A percentile compares a stretch with the other conserved stretches of the same genome.
These are phyloP conservation scores for Citrus maxima DNA, from an alignment of 345 rosid genomes.

Conservation along the genomic window DNA sequence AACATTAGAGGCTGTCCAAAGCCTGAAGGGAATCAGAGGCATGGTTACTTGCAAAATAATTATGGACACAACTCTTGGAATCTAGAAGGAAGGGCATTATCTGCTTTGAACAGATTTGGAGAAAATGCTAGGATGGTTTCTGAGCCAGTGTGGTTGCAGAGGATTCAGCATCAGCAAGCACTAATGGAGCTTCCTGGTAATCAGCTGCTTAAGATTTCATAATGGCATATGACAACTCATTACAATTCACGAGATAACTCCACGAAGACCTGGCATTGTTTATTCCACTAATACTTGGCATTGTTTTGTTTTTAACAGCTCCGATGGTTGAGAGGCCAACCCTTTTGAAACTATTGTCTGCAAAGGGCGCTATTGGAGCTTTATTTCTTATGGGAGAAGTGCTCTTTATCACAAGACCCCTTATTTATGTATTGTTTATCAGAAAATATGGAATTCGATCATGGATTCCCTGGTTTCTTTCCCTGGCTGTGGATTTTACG, in stretches of 20 bases:
- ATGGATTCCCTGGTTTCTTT: constrained; percentile 93
- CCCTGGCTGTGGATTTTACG: constrained; percentile 58
- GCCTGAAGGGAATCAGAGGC: constrained; percentile 28
- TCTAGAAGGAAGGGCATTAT: constrained; percentile 76
- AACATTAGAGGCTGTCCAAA: constrained; percentile 17
- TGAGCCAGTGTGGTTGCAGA: constrained; percentile 47
- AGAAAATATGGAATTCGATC: constrained; percentile 75
- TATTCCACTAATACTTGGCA: constrained; percentile 11
- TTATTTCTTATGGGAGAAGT: constrained; percentile 66
- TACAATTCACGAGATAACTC: not conserved
- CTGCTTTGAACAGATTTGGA: constrained; percentile 74
- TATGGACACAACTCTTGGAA: constrained; percentile 47
- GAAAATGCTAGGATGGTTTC: constrained; percentile 64
- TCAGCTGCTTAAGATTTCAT: constrained; percentile 2
- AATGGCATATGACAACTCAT: not conserved
- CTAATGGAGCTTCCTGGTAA: constrained; percentile 55
- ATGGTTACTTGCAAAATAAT: constrained; percentile 23
- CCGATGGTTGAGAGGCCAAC: constrained; percentile 37
- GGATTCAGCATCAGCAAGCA: constrained; percentile 65
- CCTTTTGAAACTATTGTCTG: constrained; percentile 53
- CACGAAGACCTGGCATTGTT: constrained; percentile 5
- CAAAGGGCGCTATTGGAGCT: constrained; percentile 64
- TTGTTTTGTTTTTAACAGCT: constrained; percentile 28
- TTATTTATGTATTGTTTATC: constrained; percentile 80
- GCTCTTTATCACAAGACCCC: constrained; percentile 80